Conservation (phyloP, 176 grass and related monocot species). For the Musa itinerans region DNA sequence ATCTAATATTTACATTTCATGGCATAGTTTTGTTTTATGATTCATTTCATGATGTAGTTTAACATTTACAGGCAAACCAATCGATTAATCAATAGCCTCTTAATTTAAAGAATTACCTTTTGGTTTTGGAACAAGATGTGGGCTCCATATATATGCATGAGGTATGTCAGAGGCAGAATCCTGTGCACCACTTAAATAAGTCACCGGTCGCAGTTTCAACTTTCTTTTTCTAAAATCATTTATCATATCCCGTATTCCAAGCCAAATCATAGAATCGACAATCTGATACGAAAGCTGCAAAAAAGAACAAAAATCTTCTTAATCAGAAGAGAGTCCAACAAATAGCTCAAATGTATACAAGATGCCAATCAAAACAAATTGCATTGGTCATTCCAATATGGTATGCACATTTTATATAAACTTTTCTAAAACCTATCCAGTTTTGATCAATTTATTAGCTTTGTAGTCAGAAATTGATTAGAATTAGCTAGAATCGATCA, state of each 20-base stretch:
- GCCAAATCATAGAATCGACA: slow-evolving; percentile 98
- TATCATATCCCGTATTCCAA: slow-evolving; percentile 98
- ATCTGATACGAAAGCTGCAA: slow-evolving; percentile 93
- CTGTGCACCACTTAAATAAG: slow-evolving; percentile 79
- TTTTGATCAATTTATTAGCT: too few species aligned
- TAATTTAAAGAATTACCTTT: slow-evolving; percentile 49
- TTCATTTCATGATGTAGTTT: neutral
- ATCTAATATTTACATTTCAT: too few species aligned
- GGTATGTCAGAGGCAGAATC: slow-evolving; percentile 67
- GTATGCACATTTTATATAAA: too few species aligned
- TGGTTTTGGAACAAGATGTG: slow-evolving; percentile 87
- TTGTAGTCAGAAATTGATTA: too few species aligned
- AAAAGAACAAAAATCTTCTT: slow-evolving; percentile 17
- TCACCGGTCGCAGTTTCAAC: slow-evolving; percentile 87
- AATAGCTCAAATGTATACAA: too few species aligned
- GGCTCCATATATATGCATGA: slow-evolving; percentile 97
- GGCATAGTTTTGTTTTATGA: too few species aligned
- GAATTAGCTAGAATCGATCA: too few species aligned
- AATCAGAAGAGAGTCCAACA: too few species aligned
- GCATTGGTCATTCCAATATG: too few species aligned
- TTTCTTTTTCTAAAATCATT: slow-evolving; percentile 98
- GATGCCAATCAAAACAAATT: too few species aligned
- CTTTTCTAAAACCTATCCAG: too few species aligned
- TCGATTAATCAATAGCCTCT: neutral
- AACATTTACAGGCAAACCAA: neutral